Base-by-base conservation (phyloP, 805 yeast species). In the Hemisphaericaspora nanyangensis region DNA sequence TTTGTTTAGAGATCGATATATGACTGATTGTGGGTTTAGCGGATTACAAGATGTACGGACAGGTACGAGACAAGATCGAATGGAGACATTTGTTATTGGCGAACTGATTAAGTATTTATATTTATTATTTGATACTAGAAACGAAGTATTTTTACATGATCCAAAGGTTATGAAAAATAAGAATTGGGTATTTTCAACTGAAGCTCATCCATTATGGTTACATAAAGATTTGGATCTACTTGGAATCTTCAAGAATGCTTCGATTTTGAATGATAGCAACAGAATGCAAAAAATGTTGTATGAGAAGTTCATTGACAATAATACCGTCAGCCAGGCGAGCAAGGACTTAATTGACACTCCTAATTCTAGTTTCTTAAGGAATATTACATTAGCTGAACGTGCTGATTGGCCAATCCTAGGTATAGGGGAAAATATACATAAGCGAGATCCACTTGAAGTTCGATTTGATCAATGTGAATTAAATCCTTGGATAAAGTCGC, bases 51-150 rank as follows among this genome's bases (percentile, higher is more conserved):
- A 90, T 52, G 67, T 90, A 1, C 58, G 80, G 15, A 73, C 77
- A 0, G 85, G 85, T 1, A 60, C 65, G 36, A 58, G 62, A 39
- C 90, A 86, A 48, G 81, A 89, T 58, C 68, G 96, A 38, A 89
- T 89, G 96, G 98, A 90, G 54, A 79, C 93, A 5, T 90, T 90
- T 68, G 95, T 87, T 5, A 55, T 90, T 44, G 80, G 95, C 42
- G 98, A 90, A 56, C 85, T 95, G 1, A 68, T 87, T 42, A 90
- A 90, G 61, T 90, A 90, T 54, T 63, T 90, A 11, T 90, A 81
- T 52, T 60, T 90, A 20, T 61, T 89, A 31, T 90, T 90, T 63
- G 95, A 88, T 54, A 81, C 71, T 12, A 72, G 68, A 5, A 80
- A 88, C 54, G 63, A 61, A 19, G 44, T 53, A 3, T 59, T 64